These are phyloP conservation scores for Aureobasidium sp. DNA, from an alignment of 2,329 filamentous ascomycete species.

Conservation along the genomic window DNA sequence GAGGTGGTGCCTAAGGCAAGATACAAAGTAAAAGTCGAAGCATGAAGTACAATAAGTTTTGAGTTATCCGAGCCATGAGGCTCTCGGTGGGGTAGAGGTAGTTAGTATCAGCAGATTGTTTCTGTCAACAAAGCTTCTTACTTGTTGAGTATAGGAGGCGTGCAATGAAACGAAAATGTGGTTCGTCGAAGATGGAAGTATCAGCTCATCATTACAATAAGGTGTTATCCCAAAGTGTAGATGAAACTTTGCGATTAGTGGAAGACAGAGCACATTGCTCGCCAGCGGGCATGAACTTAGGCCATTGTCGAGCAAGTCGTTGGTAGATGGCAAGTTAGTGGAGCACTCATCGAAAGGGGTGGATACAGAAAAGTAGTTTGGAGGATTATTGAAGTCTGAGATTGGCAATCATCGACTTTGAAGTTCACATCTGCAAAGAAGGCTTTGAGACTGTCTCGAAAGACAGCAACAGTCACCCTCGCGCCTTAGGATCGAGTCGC, in stretches of 20 bases:
- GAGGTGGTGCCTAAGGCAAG: not conserved
- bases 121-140: not conserved
- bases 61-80: not conserved
- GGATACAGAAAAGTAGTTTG: not conserved
- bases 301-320: not conserved
- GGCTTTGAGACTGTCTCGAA: not conserved
- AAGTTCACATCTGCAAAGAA: not conserved
- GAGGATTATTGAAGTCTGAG: not conserved
- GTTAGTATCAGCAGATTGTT: not conserved
- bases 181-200: not conserved
- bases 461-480: not conserved
- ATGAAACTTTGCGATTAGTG: not conserved
- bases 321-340: not conserved
- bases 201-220: not conserved
- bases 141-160: not conserved
- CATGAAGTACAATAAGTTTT: not conserved
- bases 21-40: not conserved
- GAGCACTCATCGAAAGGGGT: not conserved
- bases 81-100: not conserved
- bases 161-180: not conserved
- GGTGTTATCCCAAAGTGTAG: not conserved
- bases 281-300: not conserved
- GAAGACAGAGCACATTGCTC: not conserved
- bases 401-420: not conserved
- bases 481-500: not conserved